These are phyloP conservation scores for Blastocystis sp. DNA, from an alignment of 352 stramenopile species.

Conservation along the genomic window DNA sequence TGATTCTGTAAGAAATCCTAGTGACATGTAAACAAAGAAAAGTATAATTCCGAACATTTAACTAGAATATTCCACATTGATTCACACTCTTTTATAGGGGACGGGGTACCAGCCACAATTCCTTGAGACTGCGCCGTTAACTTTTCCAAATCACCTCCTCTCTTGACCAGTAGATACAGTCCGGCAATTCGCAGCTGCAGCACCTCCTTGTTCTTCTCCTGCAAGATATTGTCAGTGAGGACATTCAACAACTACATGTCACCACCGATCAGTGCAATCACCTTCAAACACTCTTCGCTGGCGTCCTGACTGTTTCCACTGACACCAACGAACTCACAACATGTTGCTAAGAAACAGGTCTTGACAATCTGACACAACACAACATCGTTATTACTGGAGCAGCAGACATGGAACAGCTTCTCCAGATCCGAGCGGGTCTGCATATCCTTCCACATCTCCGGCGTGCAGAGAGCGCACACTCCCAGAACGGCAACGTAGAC, in stretches of 20 bases:
- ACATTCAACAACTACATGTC: not conserved
- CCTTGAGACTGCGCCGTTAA: not conserved
- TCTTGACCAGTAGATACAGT: slow-evolving; percentile 20
- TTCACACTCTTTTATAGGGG: not conserved
- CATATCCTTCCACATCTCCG: not conserved
- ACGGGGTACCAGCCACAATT: not conserved
- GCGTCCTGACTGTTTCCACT: not conserved
- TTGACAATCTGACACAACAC: not conserved
- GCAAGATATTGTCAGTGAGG: not conserved
- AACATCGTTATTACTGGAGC: not conserved
- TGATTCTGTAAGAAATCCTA: slow-evolving; percentile 80
- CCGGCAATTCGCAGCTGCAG: not conserved
- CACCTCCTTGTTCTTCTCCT: not conserved
- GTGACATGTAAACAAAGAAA: slow-evolving; percentile 71
- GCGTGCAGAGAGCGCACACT: not conserved
- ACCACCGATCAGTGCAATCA: not conserved
- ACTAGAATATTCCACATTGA: not conserved
- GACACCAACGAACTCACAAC: not conserved
- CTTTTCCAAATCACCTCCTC: not conserved
- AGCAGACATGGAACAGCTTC: not conserved
- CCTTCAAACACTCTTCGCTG: not conserved
- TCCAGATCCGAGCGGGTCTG: not conserved
- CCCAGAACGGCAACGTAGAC: not conserved
- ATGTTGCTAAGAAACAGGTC: not conserved
- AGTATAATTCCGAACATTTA: not conserved